Percentiles rank a stretch among this genome's conserved stretches.
Conservation (phyloP, 352 stramenopile species). For the Halophytophthora batemanensis region DNA sequence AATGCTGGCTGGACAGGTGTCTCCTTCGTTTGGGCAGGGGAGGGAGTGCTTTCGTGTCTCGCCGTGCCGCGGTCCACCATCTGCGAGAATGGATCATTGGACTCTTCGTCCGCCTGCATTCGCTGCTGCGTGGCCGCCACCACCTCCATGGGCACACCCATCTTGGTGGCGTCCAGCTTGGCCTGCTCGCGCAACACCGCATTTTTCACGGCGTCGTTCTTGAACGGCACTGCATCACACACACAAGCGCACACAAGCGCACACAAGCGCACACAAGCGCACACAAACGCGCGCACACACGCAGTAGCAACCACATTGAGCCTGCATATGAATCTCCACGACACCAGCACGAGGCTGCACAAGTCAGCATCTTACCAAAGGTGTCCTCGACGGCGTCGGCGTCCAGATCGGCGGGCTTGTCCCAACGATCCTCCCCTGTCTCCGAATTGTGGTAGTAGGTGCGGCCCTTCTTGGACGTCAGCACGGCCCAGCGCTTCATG, state of each 20-base stretch:
- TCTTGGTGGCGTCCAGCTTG: conserved; percentile 69
- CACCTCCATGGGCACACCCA: conserved; percentile 60
- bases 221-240: conserved; percentile 61
- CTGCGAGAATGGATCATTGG: conserved; percentile 26
- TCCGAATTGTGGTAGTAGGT: conserved; percentile 86
- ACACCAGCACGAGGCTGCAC: no score
- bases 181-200: conserved; percentile 71
- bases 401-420: conserved; percentile 63
- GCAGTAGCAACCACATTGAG: neutral
- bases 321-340: neutral
- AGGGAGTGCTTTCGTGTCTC: neutral
- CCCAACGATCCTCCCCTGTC: conserved; percentile 77
- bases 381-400: conserved; percentile 52
- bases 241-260: neutral
- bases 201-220: conserved; percentile 81
- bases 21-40: conserved; percentile 4
- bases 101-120: conserved; percentile 30
- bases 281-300: no score
- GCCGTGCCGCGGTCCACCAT: conserved; percentile 11
- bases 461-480: conserved; percentile 59
- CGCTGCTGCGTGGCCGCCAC: conserved; percentile 45
- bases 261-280: neutral
- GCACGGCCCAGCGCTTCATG: conserved; percentile 58
- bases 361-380: conserved; percentile 37
- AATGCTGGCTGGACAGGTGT: neutral